Evolutionary conservation across 495 filamentous ascomycete genomes (phyloP), one percentile per base, ranked within the genome.

Genomic region (Lepraria neglecta): DNA sequence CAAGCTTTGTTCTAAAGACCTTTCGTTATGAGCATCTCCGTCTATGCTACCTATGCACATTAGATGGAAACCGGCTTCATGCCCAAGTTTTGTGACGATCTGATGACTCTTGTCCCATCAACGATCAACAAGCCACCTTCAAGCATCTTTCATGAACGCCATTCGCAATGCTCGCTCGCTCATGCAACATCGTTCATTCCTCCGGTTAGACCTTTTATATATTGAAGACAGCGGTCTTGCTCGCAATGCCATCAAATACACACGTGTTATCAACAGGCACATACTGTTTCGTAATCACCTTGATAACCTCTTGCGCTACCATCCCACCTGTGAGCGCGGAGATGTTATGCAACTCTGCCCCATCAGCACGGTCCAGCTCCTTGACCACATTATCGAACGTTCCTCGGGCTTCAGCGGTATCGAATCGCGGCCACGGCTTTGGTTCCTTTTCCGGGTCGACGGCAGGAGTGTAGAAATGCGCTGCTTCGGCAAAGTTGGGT

Each of bases 251-350:
- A 76, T 97, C 91, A 70, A 95, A 96, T 58, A 97, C 77, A 71
- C 90, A 92, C 11, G 88, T 92, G 72, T 96, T 94, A 69, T 97
- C 91, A 58, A 96, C 82, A 19, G 94, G 94, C 14, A 96, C 82
- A 77, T 99, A 99, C 79, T 99, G 94, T 73, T 90, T 85, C 53
- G 94, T 99, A 62, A 97, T 80, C 31, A 96, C 86, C 79, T 99
- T 99, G 71, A 97, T 91, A 33, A 90, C 82, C 77, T 99, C 94
- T 75, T 99, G 94, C 33, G 92, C 90, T 28, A 95, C 87, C 74
- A 99, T 85, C 0, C 94, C 95, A 21, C 95, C 94, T 9, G 87
- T 88, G 52, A 97, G 72, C 28, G 91, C 85, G n/a, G 92, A 85
- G 55, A 96, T 89, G 71, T 97, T 97, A 75, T 97, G 95, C 65